phyloP scores from a whole-genome alignment of 2,329 filamentous ascomycete species.

The Phialophora tarda region DNA sequence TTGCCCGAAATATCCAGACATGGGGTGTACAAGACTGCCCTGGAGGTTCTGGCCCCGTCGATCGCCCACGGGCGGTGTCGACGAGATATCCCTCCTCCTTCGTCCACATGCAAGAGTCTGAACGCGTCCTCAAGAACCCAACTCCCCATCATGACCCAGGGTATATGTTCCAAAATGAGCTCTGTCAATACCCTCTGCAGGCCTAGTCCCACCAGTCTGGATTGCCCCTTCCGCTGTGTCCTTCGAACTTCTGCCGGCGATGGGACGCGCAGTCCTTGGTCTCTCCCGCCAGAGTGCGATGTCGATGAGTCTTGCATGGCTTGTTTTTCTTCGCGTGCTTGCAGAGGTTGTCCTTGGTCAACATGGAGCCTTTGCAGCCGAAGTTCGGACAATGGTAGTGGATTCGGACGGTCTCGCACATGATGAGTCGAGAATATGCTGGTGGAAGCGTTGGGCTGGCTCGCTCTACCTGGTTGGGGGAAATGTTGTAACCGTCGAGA shows the following conservation, averaged over 20 bases:
- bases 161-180: background rate
- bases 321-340: slow-evolving; percentile 26
- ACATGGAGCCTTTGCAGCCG: slow-evolving; percentile 25
- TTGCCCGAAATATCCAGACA: background rate
- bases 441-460: background rate
- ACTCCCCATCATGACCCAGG: background rate
- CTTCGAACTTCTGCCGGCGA: slow-evolving; percentile 26
- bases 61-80: background rate
- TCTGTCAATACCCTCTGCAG: background rate
- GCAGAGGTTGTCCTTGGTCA: slow-evolving; percentile 18
- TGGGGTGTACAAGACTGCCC: background rate
- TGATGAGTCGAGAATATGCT: slow-evolving; percentile 1
- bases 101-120: background rate
- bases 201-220: slow-evolving; percentile 28
- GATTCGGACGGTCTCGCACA: slow-evolving; percentile 31
- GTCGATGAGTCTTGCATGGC: slow-evolving; percentile 18
- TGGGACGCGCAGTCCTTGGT: slow-evolving; percentile 26
- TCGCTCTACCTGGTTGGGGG: background rate
- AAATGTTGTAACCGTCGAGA: background rate
- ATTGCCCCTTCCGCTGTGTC: slow-evolving; percentile 27
- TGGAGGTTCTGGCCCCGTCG: background rate
- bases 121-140: background rate
- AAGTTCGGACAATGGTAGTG: slow-evolving; percentile 23
- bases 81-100: background rate
- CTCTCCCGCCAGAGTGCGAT: slow-evolving; percentile 21